Conservation (phyloP, 768 basidiomycete genomes). For the Pleurotus platypus region DNA sequence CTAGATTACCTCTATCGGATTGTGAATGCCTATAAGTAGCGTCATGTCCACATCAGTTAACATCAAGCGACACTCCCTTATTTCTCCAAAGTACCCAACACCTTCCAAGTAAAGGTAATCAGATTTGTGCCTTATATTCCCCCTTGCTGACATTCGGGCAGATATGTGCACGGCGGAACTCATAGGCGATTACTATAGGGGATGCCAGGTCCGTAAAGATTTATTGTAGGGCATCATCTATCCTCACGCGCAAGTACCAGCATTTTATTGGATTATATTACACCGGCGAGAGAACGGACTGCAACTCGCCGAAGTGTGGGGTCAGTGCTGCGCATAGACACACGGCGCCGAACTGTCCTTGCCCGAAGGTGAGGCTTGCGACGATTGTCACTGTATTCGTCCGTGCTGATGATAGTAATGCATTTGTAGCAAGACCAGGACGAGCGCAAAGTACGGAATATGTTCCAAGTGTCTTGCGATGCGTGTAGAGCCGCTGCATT, state of each 20-base stretch:
- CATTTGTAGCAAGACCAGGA: conserved; percentile 22
- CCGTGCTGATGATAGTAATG: conserved; percentile 24
- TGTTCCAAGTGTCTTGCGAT: conserved; percentile 67
- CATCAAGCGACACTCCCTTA: too few species aligned
- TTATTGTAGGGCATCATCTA: conserved; percentile 4
- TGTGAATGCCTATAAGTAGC: conserved; percentile 5
- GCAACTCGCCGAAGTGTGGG: conserved; percentile 44
- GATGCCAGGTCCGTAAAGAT: conserved; percentile 31
- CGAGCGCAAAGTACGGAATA: conserved; percentile 53
- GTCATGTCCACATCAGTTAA: not conserved
- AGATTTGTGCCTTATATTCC: not conserved
- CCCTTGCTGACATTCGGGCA: not conserved
- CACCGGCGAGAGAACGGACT: conserved; percentile 57
- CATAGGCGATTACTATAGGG: conserved; percentile 38
- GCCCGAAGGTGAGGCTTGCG: conserved; percentile 35
- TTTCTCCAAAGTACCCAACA: not conserved
- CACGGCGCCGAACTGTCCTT: conserved; percentile 55
- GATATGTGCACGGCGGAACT: conserved; percentile 1
- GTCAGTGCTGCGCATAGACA: conserved; percentile 59
- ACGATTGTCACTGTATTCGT: not conserved
- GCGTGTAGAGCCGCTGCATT: conserved; percentile 40
- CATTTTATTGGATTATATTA: conserved; percentile 65
- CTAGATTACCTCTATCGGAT: conserved; percentile 8
- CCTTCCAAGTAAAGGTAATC: not conserved
- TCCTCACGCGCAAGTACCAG: conserved; percentile 25